These are phyloP conservation scores for Stereocaulon alpinum DNA, from an alignment of 495 filamentous ascomycete genomes.

Conservation along the genomic window DNA sequence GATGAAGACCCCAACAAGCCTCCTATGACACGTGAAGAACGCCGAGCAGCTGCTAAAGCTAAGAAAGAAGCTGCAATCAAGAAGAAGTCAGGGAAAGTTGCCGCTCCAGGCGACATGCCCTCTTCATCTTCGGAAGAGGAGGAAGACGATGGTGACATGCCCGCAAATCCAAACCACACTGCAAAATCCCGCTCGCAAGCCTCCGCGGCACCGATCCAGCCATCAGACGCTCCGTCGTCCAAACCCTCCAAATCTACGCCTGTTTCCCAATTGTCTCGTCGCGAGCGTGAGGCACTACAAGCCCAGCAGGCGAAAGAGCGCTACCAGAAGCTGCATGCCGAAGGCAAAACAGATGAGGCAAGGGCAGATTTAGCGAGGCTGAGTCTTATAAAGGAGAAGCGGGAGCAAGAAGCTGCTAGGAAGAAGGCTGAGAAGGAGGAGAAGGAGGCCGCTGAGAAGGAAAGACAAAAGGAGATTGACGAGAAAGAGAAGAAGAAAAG, in stretches of 20 bases:
- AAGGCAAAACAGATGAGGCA: conserved; percentile 95
- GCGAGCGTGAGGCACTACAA: conserved; percentile 82
- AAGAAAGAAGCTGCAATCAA: conserved; percentile 81
- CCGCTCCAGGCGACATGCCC: conserved; percentile 76
- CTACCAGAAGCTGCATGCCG: conserved; percentile 88
- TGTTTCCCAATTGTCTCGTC: conserved; percentile 55
- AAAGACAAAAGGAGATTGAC: conserved; percentile 28
- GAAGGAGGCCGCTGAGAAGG: conserved; percentile 49
- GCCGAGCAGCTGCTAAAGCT: conserved; percentile 77
- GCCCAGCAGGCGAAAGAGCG: conserved; percentile 80
- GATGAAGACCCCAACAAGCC: conserved; percentile 34
- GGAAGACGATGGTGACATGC: conserved; percentile 56
- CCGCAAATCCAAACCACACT: conserved; percentile 85
- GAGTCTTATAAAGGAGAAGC: conserved; percentile 67
- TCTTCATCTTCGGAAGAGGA: conserved; percentile 55
- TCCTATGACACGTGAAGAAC: conserved; percentile 69
- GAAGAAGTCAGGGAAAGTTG: conserved; percentile 48
- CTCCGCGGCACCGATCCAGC: conserved; percentile 36
- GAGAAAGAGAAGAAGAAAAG: conserved; percentile 32
- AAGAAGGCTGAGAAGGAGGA: conserved; percentile 78
- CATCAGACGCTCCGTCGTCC: conserved; percentile 25
- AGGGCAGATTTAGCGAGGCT: conserved; percentile 83
- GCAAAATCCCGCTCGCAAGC: conserved; percentile 55
- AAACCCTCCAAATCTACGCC: conserved; percentile 26
- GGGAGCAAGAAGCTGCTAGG: conserved; percentile 70